Conservation (phyloP, 306 rosid species). For the Ormosia semicastrata region DNA sequence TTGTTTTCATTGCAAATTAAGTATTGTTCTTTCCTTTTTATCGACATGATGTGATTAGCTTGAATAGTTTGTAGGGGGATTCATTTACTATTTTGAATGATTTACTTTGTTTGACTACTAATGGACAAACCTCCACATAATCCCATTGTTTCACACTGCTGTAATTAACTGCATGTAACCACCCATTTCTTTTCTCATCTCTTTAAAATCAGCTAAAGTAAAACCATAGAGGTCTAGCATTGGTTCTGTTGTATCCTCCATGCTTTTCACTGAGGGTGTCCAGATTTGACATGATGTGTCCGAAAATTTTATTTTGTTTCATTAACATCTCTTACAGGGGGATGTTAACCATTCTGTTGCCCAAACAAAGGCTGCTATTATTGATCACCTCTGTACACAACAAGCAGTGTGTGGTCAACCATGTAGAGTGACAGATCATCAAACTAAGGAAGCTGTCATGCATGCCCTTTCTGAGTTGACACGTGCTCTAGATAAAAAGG, state of each 20-base stretch:
- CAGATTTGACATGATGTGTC: background rate
- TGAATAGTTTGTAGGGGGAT: background rate
- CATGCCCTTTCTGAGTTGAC: constrained; percentile 61
- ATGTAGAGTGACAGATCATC: constrained; percentile 43
- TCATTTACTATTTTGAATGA: background rate
- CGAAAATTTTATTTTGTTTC: background rate
- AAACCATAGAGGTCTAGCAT: background rate
- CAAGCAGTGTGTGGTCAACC: constrained; percentile 41
- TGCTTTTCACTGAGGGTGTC: constrained; percentile 18
- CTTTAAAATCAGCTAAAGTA: background rate
- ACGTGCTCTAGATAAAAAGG: constrained; percentile 72
- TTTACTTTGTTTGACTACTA: background rate
- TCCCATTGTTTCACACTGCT: background rate
- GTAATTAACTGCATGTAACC: background rate
- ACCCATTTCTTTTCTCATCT: background rate
- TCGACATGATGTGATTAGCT: background rate
- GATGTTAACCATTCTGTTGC: constrained; percentile 25
- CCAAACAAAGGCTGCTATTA: constrained; percentile 39
- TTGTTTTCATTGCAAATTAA: background rate
- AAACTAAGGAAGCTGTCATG: constrained; percentile 74
- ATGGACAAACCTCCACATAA: background rate
- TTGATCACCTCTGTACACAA: constrained; percentile 40
- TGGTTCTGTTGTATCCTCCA: background rate
- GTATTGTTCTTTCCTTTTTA: background rate
- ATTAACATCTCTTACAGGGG: constrained; percentile 34